Percentiles rank a stretch among this genome's conserved stretches.
phyloP scores from a whole-genome alignment of 1,284 basidiomycete genomes.

The Ceratobasidium sp. region DNA sequence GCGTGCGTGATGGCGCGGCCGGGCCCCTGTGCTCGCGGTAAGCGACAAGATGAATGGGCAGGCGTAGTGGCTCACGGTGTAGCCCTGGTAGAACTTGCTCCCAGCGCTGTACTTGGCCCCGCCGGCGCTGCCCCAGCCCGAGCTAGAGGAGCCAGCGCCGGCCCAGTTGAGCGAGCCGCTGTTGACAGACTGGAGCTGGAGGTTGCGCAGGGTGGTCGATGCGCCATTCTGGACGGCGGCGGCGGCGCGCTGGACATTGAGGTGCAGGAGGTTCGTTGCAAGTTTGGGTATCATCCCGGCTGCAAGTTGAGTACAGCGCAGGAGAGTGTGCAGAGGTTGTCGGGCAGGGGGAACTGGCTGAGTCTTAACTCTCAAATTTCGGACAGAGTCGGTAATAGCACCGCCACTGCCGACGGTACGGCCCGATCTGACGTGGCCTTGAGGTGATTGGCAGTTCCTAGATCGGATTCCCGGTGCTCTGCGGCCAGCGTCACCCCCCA shows the following conservation, averaged over 20 bases:
- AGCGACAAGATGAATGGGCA: slow-evolving; percentile 13
- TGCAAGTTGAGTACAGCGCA: slow-evolving; percentile 1
- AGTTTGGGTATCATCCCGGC: slow-evolving; percentile 78
- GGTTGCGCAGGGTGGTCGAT: slow-evolving; percentile 70
- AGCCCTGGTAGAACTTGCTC: slow-evolving; percentile 72
- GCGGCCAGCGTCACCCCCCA: neutral
- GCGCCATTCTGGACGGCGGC: slow-evolving; percentile 77
- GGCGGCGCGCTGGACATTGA: slow-evolving; percentile 73
- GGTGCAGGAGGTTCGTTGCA: slow-evolving; percentile 76
- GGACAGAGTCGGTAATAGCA: slow-evolving; percentile 6
- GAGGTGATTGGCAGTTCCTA: neutral
- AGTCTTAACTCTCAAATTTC: slow-evolving; percentile 7
- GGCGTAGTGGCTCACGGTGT: slow-evolving; percentile 57
- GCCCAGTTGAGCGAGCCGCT: slow-evolving; percentile 53
- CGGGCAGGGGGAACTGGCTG: neutral
- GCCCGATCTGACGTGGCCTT: slow-evolving; percentile 11
- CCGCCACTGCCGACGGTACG: slow-evolving; percentile 33
- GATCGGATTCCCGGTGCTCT: neutral
- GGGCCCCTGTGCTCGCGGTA: slow-evolving; percentile 60
- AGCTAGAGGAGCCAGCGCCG: slow-evolving; percentile 66
- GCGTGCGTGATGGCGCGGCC: slow-evolving; percentile 77
- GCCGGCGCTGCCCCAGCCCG: slow-evolving; percentile 64
- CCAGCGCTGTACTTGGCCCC: slow-evolving; percentile 74
- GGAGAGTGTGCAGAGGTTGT: neutral
- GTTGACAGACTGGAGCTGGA: slow-evolving; percentile 66